Evolutionary conservation across 2,329 filamentous ascomycete species (phyloP), one percentile per base, ranked within the genome.

Genomic region (Alternaria viburni): DNA sequence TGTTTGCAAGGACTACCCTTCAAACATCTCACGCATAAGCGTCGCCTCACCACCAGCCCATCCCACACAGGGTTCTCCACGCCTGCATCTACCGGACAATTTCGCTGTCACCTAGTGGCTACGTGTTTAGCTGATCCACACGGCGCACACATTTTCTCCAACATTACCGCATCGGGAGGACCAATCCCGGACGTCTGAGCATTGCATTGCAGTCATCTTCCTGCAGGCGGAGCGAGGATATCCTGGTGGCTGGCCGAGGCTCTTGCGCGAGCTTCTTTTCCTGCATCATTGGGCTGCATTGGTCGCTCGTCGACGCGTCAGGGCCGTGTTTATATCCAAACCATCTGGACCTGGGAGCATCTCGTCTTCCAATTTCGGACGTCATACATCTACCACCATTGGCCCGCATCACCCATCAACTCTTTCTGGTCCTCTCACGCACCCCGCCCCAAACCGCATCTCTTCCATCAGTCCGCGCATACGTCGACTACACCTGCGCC

Each of bases 261-360:
- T 74, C 72, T 69, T 74, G 74, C 74, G 71, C 75, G 74, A 72
- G 68, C 72, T 75, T 67, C 70, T 68, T 70, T 72, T 75, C 69
- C 64, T 70, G 61, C 68, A 68, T 67, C 69, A 64, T 76, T 69
- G 73, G 74, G 74, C 76, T 79, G 74, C 70, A 78, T 79, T 79
- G 76, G 77, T 71, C 67, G 64, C 62, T 67, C 61, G 70, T 74
- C 69, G 72, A 78, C 76, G 77, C 70, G 74, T 73, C 70, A 65
- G 66, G 73, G 65, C 67, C 56, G 72, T 76, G 71, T 79, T 78
- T 79, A 79, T 79, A 80, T 78, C 69, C 74, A 65, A 71, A 72
- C 71, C 69, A 67, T 73, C 69, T 66, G 69, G 67, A 69, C 69
- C 75, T 69, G 68, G 64, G 66, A 72, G 63, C 72, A 71, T 71